phyloP scores from a whole-genome alignment of 345 rosid genomes.

The Lepidium sativum region DNA sequence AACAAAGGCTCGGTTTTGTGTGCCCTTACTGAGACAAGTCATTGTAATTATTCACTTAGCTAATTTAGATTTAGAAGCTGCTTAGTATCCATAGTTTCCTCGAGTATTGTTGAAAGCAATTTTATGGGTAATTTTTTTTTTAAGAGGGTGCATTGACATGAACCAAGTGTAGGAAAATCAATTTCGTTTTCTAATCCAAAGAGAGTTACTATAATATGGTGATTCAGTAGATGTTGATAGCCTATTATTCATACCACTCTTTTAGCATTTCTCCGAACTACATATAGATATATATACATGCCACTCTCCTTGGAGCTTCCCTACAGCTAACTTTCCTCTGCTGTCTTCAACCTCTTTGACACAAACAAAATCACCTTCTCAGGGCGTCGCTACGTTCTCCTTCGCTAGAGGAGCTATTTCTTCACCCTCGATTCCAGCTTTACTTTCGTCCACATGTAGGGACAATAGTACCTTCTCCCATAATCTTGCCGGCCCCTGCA shows the following conservation, averaged over 20 bases:
- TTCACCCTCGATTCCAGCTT: conserved; percentile 63
- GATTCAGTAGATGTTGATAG: too few relatives aligned
- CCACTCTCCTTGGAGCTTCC: not conserved
- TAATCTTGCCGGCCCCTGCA: conserved; percentile 68
- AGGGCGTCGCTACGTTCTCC: conserved; percentile 81
- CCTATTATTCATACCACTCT: too few relatives aligned
- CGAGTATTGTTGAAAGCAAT: not conserved
- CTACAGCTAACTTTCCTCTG: conserved; percentile 8
- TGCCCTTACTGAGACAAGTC: not conserved
- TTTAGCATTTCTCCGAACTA: too few relatives aligned
- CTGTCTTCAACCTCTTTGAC: not conserved
- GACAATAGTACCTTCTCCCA: conserved; percentile 72
- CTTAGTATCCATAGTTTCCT: not conserved
- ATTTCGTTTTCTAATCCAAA: not conserved
- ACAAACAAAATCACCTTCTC: conserved; percentile 19
- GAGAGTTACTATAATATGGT: not conserved
- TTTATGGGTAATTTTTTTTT: not conserved
- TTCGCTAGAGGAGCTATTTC: conserved; percentile 81
- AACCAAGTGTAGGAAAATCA: not conserved
- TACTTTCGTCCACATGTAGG: conserved; percentile 48
- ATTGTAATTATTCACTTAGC: not conserved
- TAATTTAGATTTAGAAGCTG: not conserved
- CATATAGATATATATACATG: not conserved
- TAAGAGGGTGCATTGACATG: not conserved
- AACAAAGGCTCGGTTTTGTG: not conserved